Percentiles rank a stretch among this genome's conserved stretches.
Conservation (phyloP, 139 green algal genomes). For the Chlamydomonas asymmetrica region DNA sequence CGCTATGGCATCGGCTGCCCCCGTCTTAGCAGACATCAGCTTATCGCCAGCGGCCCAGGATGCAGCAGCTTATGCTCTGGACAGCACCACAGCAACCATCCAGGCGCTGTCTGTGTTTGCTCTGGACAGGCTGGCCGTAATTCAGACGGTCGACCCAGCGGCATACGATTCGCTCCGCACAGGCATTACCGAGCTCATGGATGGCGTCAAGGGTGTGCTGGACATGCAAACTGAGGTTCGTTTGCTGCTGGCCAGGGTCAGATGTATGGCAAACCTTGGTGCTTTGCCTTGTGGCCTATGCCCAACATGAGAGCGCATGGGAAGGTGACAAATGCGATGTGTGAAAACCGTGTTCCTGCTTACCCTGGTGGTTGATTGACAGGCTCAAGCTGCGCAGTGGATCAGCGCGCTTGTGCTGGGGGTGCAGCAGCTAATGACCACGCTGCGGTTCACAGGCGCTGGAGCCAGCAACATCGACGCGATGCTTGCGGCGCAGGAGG, state of each 20-base stretch:
- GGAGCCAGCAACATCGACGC: slow-evolving; percentile 30
- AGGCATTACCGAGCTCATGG: slow-evolving; percentile 23
- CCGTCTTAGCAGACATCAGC: background rate
- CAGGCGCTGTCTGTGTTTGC: slow-evolving; percentile 31
- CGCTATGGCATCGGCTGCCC: no score
- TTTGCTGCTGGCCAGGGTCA: no score
- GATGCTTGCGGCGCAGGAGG: slow-evolving; percentile 45
- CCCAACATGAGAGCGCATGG: no score
- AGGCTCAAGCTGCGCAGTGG: slow-evolving; percentile 4
- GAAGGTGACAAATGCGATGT: no score
- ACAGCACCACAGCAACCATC: slow-evolving; percentile 5
- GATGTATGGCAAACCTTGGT: no score
- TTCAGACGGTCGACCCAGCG: slow-evolving; percentile 37
- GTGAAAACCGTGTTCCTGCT: no score
- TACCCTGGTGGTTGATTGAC: no score
- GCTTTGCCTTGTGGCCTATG: no score
- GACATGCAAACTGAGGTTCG: slow-evolving; percentile 6
- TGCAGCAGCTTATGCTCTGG: background rate
- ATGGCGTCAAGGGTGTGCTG: slow-evolving; percentile 8
- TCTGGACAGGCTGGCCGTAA: slow-evolving; percentile 14
- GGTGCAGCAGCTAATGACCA: slow-evolving; percentile 49
- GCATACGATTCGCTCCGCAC: slow-evolving; percentile 24
- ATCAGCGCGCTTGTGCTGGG: slow-evolving; percentile 51
- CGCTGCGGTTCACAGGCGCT: background rate
- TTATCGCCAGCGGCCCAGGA: slow-evolving; percentile 4